Evolutionary conservation across 352 stramenopile genomes (phyloP).

Genomic region (Globisporangium ultimum): DNA sequence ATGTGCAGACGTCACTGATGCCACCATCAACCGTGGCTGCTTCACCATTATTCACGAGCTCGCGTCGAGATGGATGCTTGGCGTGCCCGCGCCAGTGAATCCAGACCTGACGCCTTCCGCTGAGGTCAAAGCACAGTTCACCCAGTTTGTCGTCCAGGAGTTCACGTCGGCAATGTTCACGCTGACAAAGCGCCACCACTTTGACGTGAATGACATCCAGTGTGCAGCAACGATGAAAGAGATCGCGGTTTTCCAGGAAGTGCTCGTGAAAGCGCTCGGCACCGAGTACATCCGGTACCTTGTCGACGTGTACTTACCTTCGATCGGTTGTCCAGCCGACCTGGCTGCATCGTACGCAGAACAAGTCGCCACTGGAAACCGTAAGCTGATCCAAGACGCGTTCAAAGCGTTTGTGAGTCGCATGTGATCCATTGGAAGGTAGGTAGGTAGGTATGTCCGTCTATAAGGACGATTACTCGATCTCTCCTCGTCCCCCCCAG

Average conservation of each 20-base stretch:
- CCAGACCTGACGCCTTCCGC: slow-evolving; percentile 16
- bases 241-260: slow-evolving; percentile 66
- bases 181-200: slow-evolving; percentile 59
- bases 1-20: slow-evolving; percentile 58
- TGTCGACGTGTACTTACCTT: slow-evolving; percentile 56
- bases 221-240: slow-evolving; percentile 66
- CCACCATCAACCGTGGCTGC: slow-evolving; percentile 69
- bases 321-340: slow-evolving; percentile 52
- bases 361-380: slow-evolving; percentile 54
- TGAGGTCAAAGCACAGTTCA: slow-evolving; percentile 45
- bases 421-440: slow-evolving; percentile 20
- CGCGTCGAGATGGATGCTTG: slow-evolving; percentile 54
- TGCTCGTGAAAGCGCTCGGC: slow-evolving; percentile 51
- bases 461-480: too few species aligned
- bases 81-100: slow-evolving; percentile 17
- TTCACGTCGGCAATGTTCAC: slow-evolving; percentile 76
- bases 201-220: slow-evolving; percentile 72
- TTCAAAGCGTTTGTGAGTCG: slow-evolving; percentile 67
- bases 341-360: slow-evolving; percentile 57
- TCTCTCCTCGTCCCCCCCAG: too few species aligned
- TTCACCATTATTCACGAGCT: slow-evolving; percentile 78
- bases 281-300: slow-evolving; percentile 64
- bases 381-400: slow-evolving; percentile 53
- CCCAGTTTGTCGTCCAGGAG: slow-evolving; percentile 57
- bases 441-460: too few species aligned